Evolutionary conservation across 306 rosid species (phyloP), one percentile per base, ranked within the genome.

Genomic region (Amphicarpaea edgeworthii): DNA sequence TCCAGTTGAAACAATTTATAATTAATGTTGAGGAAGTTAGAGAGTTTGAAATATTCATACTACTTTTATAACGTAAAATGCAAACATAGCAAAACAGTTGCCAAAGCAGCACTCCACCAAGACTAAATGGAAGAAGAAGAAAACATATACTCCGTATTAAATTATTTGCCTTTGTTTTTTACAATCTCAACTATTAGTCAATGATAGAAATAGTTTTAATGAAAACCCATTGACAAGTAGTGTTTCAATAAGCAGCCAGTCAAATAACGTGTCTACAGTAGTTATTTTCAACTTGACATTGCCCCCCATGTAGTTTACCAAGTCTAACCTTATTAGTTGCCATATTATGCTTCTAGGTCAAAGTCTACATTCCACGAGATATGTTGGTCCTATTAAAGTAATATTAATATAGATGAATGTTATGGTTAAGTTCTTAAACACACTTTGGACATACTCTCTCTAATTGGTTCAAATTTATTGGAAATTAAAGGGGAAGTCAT

Each of bases 171-270:
- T 70, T 49, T 12, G 23, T 37, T 26, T 63, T 51, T 34, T 16
- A 10, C 10, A 63, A 19, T 62, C 43, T 78, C 37, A 61, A 54
- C 75, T 20, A 75, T 12, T 55, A 74, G 78, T 75, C 75, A 54
- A 77, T n/a, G 41, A 11, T 10, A 19, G 49, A 58, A 73, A 51
- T 40, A 43, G 58, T 41, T 67, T 30, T 17, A 50, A 28, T 49
- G 16, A 23, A 28, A 58, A 46, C 16, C 15, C 47, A 38, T 43
- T 62, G 70, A 51, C 62, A 37, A 54, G 12, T 63, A 24, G 60
- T n/a, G n/a, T n/a, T 49, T 62, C 21, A 45, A 34, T 23, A 23
- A 40, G 41, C 38, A 11, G 54, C 37, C 57, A 65, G 66, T 32
- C n/a, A 8, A 17, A 10, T 14, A 34, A 21, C 7, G 9, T 40